Evolutionary conservation across 1,284 basidiomycete genomes (phyloP), one percentile per base, ranked within the genome.

Genomic region (Pseudozyma tsukubaensis): DNA sequence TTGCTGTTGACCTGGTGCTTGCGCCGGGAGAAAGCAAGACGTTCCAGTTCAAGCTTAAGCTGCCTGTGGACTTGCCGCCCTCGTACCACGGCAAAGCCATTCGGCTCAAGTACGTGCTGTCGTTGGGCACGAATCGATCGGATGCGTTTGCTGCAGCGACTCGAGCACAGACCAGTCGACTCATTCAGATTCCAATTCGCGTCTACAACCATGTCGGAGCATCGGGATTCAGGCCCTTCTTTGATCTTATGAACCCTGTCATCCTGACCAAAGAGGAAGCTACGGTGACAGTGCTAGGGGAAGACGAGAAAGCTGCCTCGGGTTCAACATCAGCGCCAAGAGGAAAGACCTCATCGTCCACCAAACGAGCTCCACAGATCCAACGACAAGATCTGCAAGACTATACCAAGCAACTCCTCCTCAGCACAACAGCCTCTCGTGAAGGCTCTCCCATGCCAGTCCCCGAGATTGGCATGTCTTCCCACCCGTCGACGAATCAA

Each of bases 161-260:
- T 8, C 50, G 61, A 9, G 53, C 86, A 12, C 89, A 82, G 86
- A 88, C 67, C 47, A 94, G 92, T 76, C 87, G 91, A 37, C 89
- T 95, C 4, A 92, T 97, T 89, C 92, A 92, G 64, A 91, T 96
- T 0, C 94, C 94, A 0, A 91, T 97, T 58, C 87, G 94, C 40
- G 86, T 96, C 14, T 95, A 94, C 84, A 94, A 93, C 76, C 87
- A 94, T 72, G 91, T 94, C 8, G 64, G 70, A 68, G 79, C 84
- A 0, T 81, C 78, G 0, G 86, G 86, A 8, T 83, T 82, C 9
- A 56, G 80, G 19, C 82, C 85, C 0, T 85, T 84, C 56, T 86
- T 85, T 65, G 86, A 86, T 63, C 63, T 86, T 34, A 83, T 85
- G 34, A 86, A 86, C 48, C 86, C 86, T 0, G 79, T 86, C 62